Base-by-base conservation (phyloP, 495 filamentous ascomycete genomes). In the Lichenothelia convexa region DNA sequence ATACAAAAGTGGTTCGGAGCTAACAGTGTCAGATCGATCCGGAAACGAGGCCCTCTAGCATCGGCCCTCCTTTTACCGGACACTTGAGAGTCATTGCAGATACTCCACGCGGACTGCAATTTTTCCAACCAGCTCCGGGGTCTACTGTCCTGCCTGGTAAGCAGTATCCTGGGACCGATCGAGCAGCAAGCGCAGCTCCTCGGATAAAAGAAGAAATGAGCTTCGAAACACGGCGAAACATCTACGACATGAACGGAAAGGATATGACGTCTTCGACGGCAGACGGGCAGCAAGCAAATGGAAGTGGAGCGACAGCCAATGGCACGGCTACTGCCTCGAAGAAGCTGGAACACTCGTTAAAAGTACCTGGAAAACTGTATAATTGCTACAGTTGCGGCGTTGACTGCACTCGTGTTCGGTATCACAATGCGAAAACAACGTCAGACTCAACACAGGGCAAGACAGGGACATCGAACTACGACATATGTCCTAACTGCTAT, bases 11-110 rank as follows among this genome's bases (percentile, higher is more conserved):
- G 18, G 18, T n/a, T 21, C 11, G 32, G 19, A 50, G 36, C 35
- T 45, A 24, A 41, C 18, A 33, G 19, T 42, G 32, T 20, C 38
- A 97, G 89, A 84, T 97, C 49, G 89, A 97, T 60, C 78, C 85
- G 11, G 89, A 94, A 49, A 80, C 83, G 30, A 74, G 89, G 29
- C 89, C 89, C 6, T 94, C 91, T 3, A 85, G 83, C 56, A 89
- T 94, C 41, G 87, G 86, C 4, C 91, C 89, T 3, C 91, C 89
- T 11, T 93, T 92, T 48, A 97, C 89, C 1, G 87, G 89, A 26
- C 91, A 97, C 59, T 97, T 95, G 73, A 73, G 83, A 43, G 72
- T 94, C 35, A 78, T 84, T 32, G 86, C 80, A 44, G 89, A 97
- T 54, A 94, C 89, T 3, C 91, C 89, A 32, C 80, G 89, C 21